Percentiles rank a stretch among this genome's conserved stretches.
phyloP scores from a whole-genome alignment of 1,284 basidiomycete genomes.

The Calocybe gambosa region DNA sequence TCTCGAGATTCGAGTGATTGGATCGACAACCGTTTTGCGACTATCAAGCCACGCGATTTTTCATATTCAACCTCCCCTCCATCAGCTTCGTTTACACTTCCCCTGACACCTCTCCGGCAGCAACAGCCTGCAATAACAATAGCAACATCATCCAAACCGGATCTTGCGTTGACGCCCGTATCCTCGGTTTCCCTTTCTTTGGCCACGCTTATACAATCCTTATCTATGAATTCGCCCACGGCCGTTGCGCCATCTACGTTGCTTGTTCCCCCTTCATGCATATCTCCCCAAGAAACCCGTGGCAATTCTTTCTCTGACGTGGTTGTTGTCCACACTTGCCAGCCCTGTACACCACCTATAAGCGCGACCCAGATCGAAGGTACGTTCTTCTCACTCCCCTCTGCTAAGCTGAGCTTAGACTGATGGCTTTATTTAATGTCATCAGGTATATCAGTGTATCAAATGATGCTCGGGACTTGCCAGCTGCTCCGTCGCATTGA shows the following conservation, averaged over 20 bases:
- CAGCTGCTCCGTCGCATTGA: conserved; percentile 61
- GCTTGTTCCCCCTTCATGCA: conserved; percentile 25
- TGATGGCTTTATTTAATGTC: background rate
- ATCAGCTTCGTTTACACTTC: conserved; percentile 9
- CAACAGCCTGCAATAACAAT: conserved; percentile 5
- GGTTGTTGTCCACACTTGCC: conserved; percentile 52
- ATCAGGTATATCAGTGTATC: conserved; percentile 64
- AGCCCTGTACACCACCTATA: conserved; percentile 53
- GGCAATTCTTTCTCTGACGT: conserved; percentile 22
- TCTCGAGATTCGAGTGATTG: conserved; percentile 13
- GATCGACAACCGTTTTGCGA: conserved; percentile 19
- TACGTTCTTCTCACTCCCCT: conserved; percentile 24
- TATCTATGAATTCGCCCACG: conserved; percentile 31
- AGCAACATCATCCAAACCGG: conserved; percentile 11
- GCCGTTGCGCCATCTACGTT: conserved; percentile 21
- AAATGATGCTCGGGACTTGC: conserved; percentile 48
- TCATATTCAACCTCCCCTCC: conserved; percentile 17
- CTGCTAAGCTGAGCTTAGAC: background rate
- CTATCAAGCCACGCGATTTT: conserved; percentile 28
- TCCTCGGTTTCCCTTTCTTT: conserved; percentile 23
- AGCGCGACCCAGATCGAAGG: conserved; percentile 64
- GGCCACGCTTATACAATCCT: conserved; percentile 29
- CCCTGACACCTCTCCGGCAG: conserved; percentile 11
- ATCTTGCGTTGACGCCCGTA: conserved; percentile 16
- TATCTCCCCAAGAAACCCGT: conserved; percentile 32